phyloP scores from a whole-genome alignment of 2,329 filamentous ascomycete genomes.

The Microthyrium microscopicum region DNA sequence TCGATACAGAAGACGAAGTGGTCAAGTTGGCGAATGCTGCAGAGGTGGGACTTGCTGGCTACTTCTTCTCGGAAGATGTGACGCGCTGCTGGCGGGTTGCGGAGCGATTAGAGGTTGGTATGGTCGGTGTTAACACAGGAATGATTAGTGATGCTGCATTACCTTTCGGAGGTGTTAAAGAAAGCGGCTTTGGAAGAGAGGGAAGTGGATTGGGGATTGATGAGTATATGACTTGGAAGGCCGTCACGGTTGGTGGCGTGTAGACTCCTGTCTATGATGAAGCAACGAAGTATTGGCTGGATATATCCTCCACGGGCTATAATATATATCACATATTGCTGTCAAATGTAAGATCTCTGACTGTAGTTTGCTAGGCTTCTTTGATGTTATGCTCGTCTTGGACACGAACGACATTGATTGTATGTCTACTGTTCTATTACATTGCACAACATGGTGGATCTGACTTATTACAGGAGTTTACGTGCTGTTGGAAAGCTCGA shows the following conservation, averaged over 20 bases:
- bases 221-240: conserved; percentile 31
- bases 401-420: no score
- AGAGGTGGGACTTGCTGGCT: conserved; percentile 80
- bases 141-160: conserved; percentile 31
- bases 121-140: conserved; percentile 52
- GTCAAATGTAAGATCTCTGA: no score
- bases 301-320: no score
- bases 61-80: conserved; percentile 64
- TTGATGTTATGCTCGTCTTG: no score
- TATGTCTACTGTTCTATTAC: no score
- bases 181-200: conserved; percentile 34
- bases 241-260: conserved; percentile 41
- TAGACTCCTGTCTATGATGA: no score
- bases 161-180: conserved; percentile 32
- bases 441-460: no score
- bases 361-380: no score
- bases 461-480: no score
- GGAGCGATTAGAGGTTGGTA: conserved; percentile 61
- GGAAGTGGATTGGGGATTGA: conserved; percentile 33
- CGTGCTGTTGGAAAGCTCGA: no score
- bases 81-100: conserved; percentile 43
- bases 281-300: no score
- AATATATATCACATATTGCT: no score
- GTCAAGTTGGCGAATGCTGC: conserved; percentile 65
- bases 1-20: conserved; percentile 78